Percentiles rank a stretch among this genome's conserved stretches.
Conservation (phyloP, 75 land plant genomes). For the Isoetes taiwanensis region DNA sequence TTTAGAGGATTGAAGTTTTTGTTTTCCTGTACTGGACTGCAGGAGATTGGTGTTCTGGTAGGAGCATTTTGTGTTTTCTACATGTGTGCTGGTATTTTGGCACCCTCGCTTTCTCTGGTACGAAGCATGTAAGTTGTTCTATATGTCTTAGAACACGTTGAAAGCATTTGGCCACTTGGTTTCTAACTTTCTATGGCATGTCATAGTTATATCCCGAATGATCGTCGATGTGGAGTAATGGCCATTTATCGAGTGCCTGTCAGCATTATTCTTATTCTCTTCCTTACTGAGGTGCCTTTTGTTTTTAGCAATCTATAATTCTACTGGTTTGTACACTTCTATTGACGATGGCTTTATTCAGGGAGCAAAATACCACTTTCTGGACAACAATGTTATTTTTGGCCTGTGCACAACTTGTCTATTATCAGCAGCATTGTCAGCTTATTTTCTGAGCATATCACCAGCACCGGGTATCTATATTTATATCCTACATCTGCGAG, state of each 20-base stretch:
- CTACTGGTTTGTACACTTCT: too few species aligned
- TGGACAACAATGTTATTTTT: too few species aligned
- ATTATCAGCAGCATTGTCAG: too few species aligned
- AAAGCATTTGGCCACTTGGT: background rate
- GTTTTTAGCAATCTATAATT: too few species aligned
- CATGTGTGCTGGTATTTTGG: constrained; percentile 49
- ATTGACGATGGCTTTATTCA: too few species aligned
- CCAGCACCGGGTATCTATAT: too few species aligned
- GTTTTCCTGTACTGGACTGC: constrained; percentile 12
- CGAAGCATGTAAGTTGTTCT: constrained; percentile 50
- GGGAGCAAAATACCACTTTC: too few species aligned
- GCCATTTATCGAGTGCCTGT: constrained; percentile 51
- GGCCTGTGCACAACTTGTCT: too few species aligned
- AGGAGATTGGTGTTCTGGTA: constrained; percentile 78
- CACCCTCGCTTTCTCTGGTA: constrained; percentile 71
- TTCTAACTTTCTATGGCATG: background rate
- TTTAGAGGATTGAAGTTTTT: background rate
- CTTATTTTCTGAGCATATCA: too few species aligned
- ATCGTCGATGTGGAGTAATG: constrained; percentile 71
- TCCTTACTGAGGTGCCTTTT: too few species aligned
- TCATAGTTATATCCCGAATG: constrained; percentile 62
- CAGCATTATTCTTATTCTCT: too few species aligned
- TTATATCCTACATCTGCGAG: too few species aligned
- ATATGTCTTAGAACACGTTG: background rate
- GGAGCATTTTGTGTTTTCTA: constrained; percentile 60